Evolutionary conservation across 768 basidiomycete genomes (phyloP).

Genomic region (Pleurotus ostreatus): DNA sequence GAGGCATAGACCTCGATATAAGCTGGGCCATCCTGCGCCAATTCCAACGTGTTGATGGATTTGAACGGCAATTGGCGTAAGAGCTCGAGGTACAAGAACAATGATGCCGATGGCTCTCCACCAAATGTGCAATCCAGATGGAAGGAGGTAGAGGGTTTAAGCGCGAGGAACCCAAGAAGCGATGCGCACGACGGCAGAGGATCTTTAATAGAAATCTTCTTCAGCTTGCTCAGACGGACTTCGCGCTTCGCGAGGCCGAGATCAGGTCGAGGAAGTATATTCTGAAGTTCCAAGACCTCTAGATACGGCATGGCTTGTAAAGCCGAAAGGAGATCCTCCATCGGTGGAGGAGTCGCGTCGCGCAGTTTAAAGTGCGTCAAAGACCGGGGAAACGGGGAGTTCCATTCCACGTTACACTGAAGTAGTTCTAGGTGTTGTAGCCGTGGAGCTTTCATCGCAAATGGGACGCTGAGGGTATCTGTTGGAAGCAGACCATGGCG

Average conservation of each 20-base stretch:
- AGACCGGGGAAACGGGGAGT: slow-evolving; percentile 27
- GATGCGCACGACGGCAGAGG: slow-evolving; percentile 18
- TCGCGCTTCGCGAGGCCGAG: slow-evolving; percentile 1
- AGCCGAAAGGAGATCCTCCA: slow-evolving; percentile 25
- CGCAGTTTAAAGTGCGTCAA: slow-evolving; percentile 34
- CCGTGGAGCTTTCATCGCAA: slow-evolving; percentile 23
- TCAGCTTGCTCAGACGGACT: slow-evolving; percentile 17
- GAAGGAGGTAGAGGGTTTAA: slow-evolving; percentile 14
- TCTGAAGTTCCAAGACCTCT: slow-evolving; percentile 28
- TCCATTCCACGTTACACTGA: slow-evolving; percentile 30
- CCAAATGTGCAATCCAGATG: slow-evolving; percentile 16
- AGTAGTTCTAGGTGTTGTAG: slow-evolving; percentile 32
- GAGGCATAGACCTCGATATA: slow-evolving; percentile 1
- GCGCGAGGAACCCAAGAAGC: slow-evolving; percentile 19
- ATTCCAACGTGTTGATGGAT: slow-evolving; percentile 4
- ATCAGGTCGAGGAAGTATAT: slow-evolving; percentile 26
- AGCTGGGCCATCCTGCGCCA: slow-evolving; percentile 6
- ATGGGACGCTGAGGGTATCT: slow-evolving; percentile 19
- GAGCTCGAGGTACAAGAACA: slow-evolving; percentile 16
- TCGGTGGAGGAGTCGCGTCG: slow-evolving; percentile 24
- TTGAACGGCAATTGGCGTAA: slow-evolving; percentile 7
- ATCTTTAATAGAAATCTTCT: slow-evolving; percentile 17
- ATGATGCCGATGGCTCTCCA: slow-evolving; percentile 14
- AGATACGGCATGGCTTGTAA: slow-evolving; percentile 31
- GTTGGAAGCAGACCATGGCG: slow-evolving; percentile 14